A percentile compares a stretch with the other conserved stretches of the same genome.
These are phyloP conservation scores for Agarophyton chilense DNA, from an alignment of 23 red algal genomes.

Conservation along the genomic window DNA sequence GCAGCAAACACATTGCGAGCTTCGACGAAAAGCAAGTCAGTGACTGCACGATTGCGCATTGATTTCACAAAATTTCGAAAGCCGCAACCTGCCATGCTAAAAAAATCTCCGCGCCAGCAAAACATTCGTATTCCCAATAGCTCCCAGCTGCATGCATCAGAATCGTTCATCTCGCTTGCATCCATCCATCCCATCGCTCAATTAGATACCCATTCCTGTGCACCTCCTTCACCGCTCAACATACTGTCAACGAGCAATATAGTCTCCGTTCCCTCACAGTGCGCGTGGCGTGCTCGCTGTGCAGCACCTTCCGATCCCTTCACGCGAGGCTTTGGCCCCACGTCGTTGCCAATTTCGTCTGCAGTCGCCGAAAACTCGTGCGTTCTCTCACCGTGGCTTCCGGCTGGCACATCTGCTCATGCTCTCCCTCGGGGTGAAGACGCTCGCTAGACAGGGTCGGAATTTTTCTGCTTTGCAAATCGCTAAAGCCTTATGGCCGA, in stretches of 20 bases:
- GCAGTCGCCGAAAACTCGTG: not conserved
- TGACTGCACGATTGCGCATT: no score
- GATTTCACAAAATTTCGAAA: conserved; percentile 25
- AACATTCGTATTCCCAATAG: not conserved
- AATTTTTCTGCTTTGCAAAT: not conserved
- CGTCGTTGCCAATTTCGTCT: not conserved
- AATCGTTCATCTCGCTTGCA: not conserved
- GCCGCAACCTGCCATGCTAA: not conserved
- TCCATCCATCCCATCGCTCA: not conserved
- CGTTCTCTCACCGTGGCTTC: not conserved
- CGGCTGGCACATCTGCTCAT: conserved; percentile 7
- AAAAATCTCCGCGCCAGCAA: conserved; percentile 4
- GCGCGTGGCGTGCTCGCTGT: not conserved
- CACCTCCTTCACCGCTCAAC: not conserved
- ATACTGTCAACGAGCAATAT: not conserved
- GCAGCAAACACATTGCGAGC: not conserved
- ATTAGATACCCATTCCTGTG: not conserved
- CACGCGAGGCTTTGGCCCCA: no score
- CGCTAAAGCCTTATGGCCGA: conserved; percentile 29
- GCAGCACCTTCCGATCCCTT: not conserved
- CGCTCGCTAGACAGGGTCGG: not conserved
- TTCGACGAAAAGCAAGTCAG: no score
- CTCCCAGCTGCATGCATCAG: not conserved
- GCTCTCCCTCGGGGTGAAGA: conserved; percentile 1
- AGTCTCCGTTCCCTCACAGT: not conserved